Percentiles rank a stretch among this genome's conserved stretches.
Evolutionary conservation across 129 eudicot species (phyloP).

Genomic region (Kitagawia praeruptora): DNA sequence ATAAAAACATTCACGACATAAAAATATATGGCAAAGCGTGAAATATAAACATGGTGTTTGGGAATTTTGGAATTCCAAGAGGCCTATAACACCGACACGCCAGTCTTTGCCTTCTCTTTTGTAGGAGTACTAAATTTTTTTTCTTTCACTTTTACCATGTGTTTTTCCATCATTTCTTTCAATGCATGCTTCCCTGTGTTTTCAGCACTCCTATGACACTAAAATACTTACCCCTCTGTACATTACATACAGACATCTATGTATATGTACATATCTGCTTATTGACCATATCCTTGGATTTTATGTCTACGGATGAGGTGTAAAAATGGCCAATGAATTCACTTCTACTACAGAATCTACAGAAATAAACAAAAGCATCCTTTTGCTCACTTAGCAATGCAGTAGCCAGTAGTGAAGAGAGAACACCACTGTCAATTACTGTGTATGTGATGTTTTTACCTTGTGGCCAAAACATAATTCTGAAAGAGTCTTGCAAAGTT

Average conservation of each 20-base stretch:
- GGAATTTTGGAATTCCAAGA: slow-evolving; percentile 19
- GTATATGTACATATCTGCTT: not conserved
- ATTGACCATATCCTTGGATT: not conserved
- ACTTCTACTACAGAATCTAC: not conserved
- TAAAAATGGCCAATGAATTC: not conserved
- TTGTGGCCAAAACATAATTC: no score
- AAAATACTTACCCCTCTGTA: not conserved
- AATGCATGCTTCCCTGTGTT: slow-evolving; percentile 27
- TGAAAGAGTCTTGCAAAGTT: no score
- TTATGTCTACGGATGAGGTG: not conserved
- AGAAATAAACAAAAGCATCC: no score
- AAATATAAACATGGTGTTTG: slow-evolving; percentile 22
- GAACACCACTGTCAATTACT: no score
- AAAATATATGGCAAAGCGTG: slow-evolving; percentile 10
- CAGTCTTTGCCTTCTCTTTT: slow-evolving; percentile 2
- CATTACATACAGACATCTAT: no score
- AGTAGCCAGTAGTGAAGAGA: no score
- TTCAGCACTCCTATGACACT: slow-evolving; percentile 19
- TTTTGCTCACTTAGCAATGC: no score
- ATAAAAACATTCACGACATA: not conserved
- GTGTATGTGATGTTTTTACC: no score
- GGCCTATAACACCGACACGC: slow-evolving; percentile 14
- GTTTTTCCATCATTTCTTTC: slow-evolving; percentile 23
- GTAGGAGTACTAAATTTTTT: not conserved
- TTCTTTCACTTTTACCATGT: not conserved